phyloP scores from a whole-genome alignment of 2,329 filamentous ascomycete genomes.

The Penicillium capsulatum region DNA sequence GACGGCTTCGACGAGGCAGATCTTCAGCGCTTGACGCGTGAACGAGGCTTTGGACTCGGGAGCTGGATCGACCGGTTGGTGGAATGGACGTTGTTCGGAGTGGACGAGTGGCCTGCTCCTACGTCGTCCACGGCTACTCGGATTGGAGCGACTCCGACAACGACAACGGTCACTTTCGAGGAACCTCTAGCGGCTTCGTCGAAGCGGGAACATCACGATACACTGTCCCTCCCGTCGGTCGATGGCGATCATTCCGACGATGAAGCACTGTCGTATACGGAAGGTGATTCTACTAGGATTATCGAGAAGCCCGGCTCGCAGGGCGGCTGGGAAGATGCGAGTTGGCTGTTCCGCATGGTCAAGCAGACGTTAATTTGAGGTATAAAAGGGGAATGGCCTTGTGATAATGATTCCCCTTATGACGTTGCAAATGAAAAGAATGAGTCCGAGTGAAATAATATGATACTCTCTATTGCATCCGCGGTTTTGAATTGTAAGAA shows the following conservation, averaged over 20 bases:
- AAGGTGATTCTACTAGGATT: slow-evolving; percentile 22
- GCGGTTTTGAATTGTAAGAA: too few species aligned
- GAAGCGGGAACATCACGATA: slow-evolving; percentile 7
- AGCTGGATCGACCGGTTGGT: slow-evolving; percentile 56
- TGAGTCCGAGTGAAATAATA: too few species aligned
- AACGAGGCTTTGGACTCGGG: slow-evolving; percentile 54
- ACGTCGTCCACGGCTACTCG: slow-evolving; percentile 5
- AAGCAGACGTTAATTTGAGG: slow-evolving; percentile 32
- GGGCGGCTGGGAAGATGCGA: slow-evolving; percentile 56
- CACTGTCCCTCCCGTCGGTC: slow-evolving; percentile 9
- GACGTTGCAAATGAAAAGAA: too few species aligned
- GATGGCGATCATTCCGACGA: slow-evolving; percentile 22
- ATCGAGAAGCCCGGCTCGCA: slow-evolving; percentile 36
- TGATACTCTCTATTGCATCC: too few species aligned
- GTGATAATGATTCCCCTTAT: background rate
- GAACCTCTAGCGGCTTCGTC: slow-evolving; percentile 3
- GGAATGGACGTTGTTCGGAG: slow-evolving; percentile 54
- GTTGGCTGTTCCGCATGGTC: slow-evolving; percentile 55
- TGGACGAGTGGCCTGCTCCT: slow-evolving; percentile 42
- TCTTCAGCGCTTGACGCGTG: slow-evolving; percentile 49
- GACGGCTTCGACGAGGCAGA: slow-evolving; percentile 51
- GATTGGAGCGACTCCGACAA: slow-evolving; percentile 19
- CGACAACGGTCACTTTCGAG: slow-evolving; percentile 24
- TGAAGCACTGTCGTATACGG: slow-evolving; percentile 25
- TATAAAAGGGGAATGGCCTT: slow-evolving; percentile 1